Evolutionary conservation across 2,329 filamentous ascomycete species (phyloP).

Genomic region (Penicillium psychrosexuale): DNA sequence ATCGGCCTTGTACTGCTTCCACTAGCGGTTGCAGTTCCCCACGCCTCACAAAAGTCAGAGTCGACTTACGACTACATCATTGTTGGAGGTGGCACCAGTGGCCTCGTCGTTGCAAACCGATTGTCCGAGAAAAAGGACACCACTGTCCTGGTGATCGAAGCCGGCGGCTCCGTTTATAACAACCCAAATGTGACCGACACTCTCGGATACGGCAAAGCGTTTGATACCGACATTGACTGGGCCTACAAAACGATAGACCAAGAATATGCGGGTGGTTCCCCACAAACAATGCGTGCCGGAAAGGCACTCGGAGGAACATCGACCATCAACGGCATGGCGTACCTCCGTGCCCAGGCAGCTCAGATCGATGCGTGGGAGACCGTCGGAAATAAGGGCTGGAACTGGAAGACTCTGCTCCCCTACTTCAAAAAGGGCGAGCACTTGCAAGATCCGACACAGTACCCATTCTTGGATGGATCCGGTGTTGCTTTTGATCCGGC

Average conservation of each 20-base stretch:
- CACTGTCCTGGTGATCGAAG: constrained; percentile 31
- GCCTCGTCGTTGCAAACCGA: constrained; percentile 34
- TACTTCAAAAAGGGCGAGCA: constrained; percentile 31
- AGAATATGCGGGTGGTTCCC: constrained; percentile 31
- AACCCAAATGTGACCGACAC: constrained; percentile 31
- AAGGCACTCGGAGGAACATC: constrained; percentile 46
- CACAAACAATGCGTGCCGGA: constrained; percentile 37
- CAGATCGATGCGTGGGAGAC: constrained; percentile 40
- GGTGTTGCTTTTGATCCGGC: constrained; percentile 24
- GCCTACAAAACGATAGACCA: constrained; percentile 40
- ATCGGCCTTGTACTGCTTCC: constrained; percentile 15
- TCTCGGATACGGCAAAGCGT: constrained; percentile 23
- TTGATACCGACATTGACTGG: constrained; percentile 42
- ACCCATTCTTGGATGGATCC: constrained; percentile 16
- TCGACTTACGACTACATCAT: constrained; percentile 31
- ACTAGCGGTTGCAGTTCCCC: constrained; percentile 13
- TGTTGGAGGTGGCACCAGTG: constrained; percentile 35
- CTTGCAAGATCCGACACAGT: constrained; percentile 21
- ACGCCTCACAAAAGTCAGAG: constrained; percentile 4
- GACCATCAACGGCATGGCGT: constrained; percentile 44
- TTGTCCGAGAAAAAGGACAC: constrained; percentile 30
- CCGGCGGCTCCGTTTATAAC: constrained; percentile 26
- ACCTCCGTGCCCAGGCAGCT: constrained; percentile 33
- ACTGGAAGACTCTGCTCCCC: constrained; percentile 30
- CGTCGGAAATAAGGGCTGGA: constrained; percentile 31